Evolutionary conservation across 2,329 filamentous ascomycete genomes (phyloP), one percentile per base, ranked within the genome.

Genomic region (Ceratocystis eucalypticola): DNA sequence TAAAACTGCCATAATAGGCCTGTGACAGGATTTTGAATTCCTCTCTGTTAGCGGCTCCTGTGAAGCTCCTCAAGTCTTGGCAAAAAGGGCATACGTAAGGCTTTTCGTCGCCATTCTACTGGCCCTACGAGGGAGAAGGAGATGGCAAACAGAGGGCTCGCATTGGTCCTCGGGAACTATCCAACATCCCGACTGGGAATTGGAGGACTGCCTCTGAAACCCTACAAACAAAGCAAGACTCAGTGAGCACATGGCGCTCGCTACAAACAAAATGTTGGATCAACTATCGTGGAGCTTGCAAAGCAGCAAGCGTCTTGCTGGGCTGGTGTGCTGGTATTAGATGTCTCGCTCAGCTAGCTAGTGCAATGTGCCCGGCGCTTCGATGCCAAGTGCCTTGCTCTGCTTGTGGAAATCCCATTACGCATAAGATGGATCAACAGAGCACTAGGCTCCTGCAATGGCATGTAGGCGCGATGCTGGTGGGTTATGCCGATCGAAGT

Each of bases 41-140:
- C 25, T 22, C 25, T 8, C 22, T 22, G 46, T 57, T 17, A 17
- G 25, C 22, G 55, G 55, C 28, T n/a, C 28, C 30, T 37, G 17
- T 37, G 15, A 59, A n/a, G 6, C 12, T 30, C 28, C 55, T 59
- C 5, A 28, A 2, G 55, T n/a, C 55, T 59, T 59, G 55, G 55
- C 55, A 37, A 59, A 59, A n/a, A 20, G 25, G 6, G 55, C 33
- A 59, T 59, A 59, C 55, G 55, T 59, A 59, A 59, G 55, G 28
- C 12, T 37, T 59, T 59, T 59, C 55, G 55, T 59, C 6, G 55
- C 22, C 55, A 15, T 37, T 59, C 55, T 30, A 4, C 55, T 55
- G 22, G 53, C 5, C 25, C 17, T 57, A 17, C 28, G 22, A 17
- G 53, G 1, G 25, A 30, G 20, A 25, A 15, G 37, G 53, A 5